Evolutionary conservation across 108 stramenopile genomes (phyloP).

Genomic region (Halocafeteria seosinensis): DNA sequence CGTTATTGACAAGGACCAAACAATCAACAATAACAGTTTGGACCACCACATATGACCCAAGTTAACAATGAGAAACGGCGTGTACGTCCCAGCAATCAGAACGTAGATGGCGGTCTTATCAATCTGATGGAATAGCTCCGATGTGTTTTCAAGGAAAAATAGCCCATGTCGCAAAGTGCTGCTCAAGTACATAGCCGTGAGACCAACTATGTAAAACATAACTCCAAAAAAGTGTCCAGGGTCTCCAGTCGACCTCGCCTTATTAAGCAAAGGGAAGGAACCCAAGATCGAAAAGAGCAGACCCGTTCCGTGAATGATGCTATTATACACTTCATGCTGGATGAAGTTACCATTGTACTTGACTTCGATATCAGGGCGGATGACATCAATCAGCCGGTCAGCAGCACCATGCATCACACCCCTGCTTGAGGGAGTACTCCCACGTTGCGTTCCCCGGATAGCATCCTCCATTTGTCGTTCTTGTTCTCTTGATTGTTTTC

Average conservation of each 20-base stretch:
- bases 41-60: slow-evolving; percentile 44
- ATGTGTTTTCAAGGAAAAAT: slow-evolving; percentile 49
- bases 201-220: slow-evolving; percentile 49
- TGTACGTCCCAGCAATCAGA: slow-evolving; percentile 83
- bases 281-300: slow-evolving; percentile 58
- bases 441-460: background rate
- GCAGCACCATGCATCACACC: background rate
- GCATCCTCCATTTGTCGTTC: background rate
- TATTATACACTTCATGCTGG: slow-evolving; percentile 55
- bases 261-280: slow-evolving; percentile 35
- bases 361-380: background rate
- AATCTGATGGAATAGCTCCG: slow-evolving; percentile 48
- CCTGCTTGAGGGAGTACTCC: background rate
- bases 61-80: slow-evolving; percentile 64
- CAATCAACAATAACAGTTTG: slow-evolving; percentile 41
- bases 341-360: slow-evolving; percentile 7
- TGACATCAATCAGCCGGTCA: background rate
- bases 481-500: background rate
- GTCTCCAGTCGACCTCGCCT: background rate
- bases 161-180: slow-evolving; percentile 70
- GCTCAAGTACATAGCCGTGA: slow-evolving; percentile 58
- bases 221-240: slow-evolving; percentile 9
- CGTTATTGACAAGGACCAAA: slow-evolving; percentile 52
- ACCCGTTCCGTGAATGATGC: slow-evolving; percentile 71
- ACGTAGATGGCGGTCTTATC: slow-evolving; percentile 88